These are phyloP conservation scores for Pyronema domesticum DNA, from an alignment of 495 filamentous ascomycete genomes.

Conservation along the genomic window DNA sequence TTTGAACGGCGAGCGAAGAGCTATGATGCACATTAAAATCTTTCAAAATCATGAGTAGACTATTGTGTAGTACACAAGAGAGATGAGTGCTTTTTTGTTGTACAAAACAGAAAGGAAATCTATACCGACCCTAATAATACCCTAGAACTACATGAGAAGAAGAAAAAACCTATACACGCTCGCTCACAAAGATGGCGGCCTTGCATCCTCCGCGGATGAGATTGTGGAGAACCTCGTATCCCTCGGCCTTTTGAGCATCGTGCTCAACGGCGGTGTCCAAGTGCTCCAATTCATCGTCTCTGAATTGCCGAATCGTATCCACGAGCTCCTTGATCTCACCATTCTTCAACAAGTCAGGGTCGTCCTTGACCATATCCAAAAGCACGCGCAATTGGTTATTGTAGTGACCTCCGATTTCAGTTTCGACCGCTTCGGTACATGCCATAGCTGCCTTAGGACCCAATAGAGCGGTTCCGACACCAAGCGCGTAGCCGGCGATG, in stretches of 20 bases:
- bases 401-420: constrained; percentile 91
- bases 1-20: too few species aligned
- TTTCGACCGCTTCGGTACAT: constrained; percentile 95
- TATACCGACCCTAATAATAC: too few species aligned
- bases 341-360: constrained; percentile 49
- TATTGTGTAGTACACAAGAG: too few species aligned
- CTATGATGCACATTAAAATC: too few species aligned
- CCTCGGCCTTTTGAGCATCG: constrained; percentile 71
- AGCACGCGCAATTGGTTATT: constrained; percentile 75
- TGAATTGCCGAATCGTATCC: constrained; percentile 55
- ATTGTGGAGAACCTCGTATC: constrained; percentile 76
- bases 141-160: too few species aligned
- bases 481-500: constrained; percentile 62
- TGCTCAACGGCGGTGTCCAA: constrained; percentile 86
- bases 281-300: constrained; percentile 95
- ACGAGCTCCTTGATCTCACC: constrained; percentile 67
- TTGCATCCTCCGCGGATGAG: constrained; percentile 75
- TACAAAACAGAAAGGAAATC: too few species aligned
- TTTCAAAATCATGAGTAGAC: too few species aligned
- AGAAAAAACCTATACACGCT: constrained; percentile 35
- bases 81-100: too few species aligned
- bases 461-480: constrained; percentile 78
- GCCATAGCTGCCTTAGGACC: constrained; percentile 94
- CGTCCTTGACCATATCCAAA: constrained; percentile 56
- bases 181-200: constrained; percentile 83